Evolutionary conservation across 225 moss, liverwort and hornwort species (phyloP), one percentile per base, ranked within the genome.

Genomic region (Sphagnum tenellum): DNA sequence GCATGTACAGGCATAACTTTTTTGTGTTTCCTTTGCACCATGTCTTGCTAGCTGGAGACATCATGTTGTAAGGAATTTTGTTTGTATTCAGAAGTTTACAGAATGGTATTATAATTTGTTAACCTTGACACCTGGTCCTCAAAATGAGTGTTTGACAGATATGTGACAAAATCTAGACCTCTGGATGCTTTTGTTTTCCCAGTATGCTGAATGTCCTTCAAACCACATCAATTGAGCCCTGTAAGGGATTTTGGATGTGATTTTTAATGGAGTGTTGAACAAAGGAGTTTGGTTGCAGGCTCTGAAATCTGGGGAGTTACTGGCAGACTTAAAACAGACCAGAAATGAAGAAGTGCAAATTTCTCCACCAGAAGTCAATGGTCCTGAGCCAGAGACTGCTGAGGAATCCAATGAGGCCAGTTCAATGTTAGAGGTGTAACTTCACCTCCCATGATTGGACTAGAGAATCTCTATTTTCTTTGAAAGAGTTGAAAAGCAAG

Each of bases 251-350:
- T 44, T 12, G 2, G 3, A 14, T 7, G 9, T n/a, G 4, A 4
- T 44, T 44, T 44, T 9, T 9, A 46, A 7, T 2, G 8, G 45
- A 8, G 46, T 61, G 11, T 3, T 44, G 44, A 44, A 2, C 45
- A 7, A 48, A 13, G 55, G 48, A 48, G 50, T 3, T 68, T 59
- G n/a, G 9, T 65, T 73, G 77, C 75, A 84, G 84, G 84, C 84
- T 73, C 84, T 85, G 3, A 85, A 81, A 69, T 73, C 70, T 62
- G 84, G 84, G 50, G 78, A 85, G 71, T 71, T 78, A 59, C 84
- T 78, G n/a, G 75, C 84, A 50, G 81, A 85, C 47, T 44, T 85
- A 14, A 80, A 81, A 56, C 69, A 81, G 11, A 81, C 81, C 51
- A 81, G 84, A 63, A 78, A 85, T 45, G 72, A 72, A 60, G 65